Conservation (phyloP, 768 basidiomycete species). For the Mycena filopes region DNA sequence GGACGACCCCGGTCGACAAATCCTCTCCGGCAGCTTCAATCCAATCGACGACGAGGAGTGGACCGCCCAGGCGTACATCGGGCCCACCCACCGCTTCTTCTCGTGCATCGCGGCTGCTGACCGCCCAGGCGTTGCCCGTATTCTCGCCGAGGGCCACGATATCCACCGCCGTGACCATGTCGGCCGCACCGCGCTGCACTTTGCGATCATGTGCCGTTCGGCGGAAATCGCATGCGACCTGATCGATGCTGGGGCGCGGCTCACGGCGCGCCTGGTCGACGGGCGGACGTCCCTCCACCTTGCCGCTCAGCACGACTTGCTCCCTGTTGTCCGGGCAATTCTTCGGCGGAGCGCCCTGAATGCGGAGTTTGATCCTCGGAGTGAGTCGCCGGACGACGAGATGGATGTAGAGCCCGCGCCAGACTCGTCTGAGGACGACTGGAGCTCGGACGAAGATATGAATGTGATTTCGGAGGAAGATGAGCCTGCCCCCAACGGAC, state of each 20-base stretch:
- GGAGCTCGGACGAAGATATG: slow-evolving; percentile 56
- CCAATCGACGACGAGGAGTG: slow-evolving; percentile 74
- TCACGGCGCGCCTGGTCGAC: slow-evolving; percentile 55
- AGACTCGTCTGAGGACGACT: slow-evolving; percentile 56
- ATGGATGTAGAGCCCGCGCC: not conserved
- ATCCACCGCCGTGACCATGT: slow-evolving; percentile 68
- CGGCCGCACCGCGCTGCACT: slow-evolving; percentile 66
- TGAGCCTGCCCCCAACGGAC: too few relatives aligned
- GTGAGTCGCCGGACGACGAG: slow-evolving; percentile 2
- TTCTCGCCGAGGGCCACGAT: slow-evolving; percentile 55
- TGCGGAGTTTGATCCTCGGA: slow-evolving; percentile 37
- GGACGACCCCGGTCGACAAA: slow-evolving; percentile 58
- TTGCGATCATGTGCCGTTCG: slow-evolving; percentile 60
- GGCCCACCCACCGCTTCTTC: slow-evolving; percentile 63
- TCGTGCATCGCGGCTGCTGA: slow-evolving; percentile 60
- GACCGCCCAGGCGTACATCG: slow-evolving; percentile 69
- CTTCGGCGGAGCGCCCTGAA: slow-evolving; percentile 59
- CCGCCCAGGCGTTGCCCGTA: slow-evolving; percentile 45
- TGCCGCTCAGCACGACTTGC: slow-evolving; percentile 59
- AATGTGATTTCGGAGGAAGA: slow-evolving; percentile 38
- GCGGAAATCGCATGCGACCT: slow-evolving; percentile 51
- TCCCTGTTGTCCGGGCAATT: slow-evolving; percentile 56
- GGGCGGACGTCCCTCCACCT: slow-evolving; percentile 66
- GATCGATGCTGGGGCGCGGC: not conserved
- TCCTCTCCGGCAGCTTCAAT: slow-evolving; percentile 63